Evolutionary conservation across 805 yeast genomes (phyloP).

Genomic region (Barnettozyma botsteinii): DNA sequence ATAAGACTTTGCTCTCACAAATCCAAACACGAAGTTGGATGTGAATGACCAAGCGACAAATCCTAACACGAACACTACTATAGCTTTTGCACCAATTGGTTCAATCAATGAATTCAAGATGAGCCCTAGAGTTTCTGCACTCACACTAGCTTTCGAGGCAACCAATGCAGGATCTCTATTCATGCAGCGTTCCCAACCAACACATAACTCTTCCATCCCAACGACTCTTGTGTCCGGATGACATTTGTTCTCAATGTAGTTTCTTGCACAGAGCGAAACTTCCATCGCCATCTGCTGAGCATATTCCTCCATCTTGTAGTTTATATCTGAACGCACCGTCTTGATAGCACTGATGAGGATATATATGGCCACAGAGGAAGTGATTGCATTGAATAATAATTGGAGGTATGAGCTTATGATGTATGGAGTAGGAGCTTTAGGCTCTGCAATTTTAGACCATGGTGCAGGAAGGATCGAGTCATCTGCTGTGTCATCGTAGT

Average conservation of each 20-base stretch:
- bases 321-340: slow-evolving; percentile 51
- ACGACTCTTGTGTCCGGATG: slow-evolving; percentile 50
- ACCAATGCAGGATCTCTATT: slow-evolving; percentile 39
- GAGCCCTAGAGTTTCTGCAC: slow-evolving; percentile 59
- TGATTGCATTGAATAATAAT: slow-evolving; percentile 42
- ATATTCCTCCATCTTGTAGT: slow-evolving; percentile 42
- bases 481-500: slow-evolving; percentile 8
- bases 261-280: slow-evolving; percentile 46
- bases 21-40: slow-evolving; percentile 63
- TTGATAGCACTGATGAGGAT: slow-evolving; percentile 38
- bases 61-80: slow-evolving; percentile 36
- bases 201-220: slow-evolving; percentile 51
- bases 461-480: slow-evolving; percentile 45
- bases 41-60: slow-evolving; percentile 45
- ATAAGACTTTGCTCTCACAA: slow-evolving; percentile 46
- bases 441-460: slow-evolving; percentile 48
- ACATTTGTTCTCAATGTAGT: slow-evolving; percentile 53
- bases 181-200: slow-evolving; percentile 64
- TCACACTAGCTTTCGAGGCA: slow-evolving; percentile 48
- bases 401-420: slow-evolving; percentile 58
- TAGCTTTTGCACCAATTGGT: slow-evolving; percentile 59
- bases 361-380: slow-evolving; percentile 39
- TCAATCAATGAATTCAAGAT: slow-evolving; percentile 59
- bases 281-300: slow-evolving; percentile 42
- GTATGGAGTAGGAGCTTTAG: slow-evolving; percentile 50